These are phyloP conservation scores for Heliamphora exappendiculata DNA, from an alignment of 148 eudicot species.

Conservation along the genomic window DNA sequence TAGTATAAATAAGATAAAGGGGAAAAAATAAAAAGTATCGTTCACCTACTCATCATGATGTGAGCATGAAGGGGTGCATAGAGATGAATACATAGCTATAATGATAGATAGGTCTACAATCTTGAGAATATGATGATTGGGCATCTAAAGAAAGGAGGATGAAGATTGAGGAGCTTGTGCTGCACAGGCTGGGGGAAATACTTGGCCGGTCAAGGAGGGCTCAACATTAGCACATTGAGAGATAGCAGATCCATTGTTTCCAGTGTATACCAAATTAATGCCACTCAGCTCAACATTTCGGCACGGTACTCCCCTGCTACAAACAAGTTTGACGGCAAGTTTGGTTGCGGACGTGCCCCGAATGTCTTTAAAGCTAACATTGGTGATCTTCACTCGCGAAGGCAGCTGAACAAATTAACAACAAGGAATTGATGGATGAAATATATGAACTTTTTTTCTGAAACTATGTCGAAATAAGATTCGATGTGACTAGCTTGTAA, in stretches of 20 bases:
- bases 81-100: background rate
- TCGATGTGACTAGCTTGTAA: no score
- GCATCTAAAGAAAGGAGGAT: no score
- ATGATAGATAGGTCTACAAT: no score
- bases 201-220: conserved; percentile 24
- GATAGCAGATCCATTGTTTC: conserved; percentile 19
- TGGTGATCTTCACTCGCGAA: conserved; percentile 36
- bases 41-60: background rate
- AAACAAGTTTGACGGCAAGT: conserved; percentile 31
- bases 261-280: conserved; percentile 31
- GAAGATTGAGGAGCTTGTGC: background rate
- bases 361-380: conserved; percentile 34
- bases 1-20: background rate
- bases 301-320: conserved; percentile 35
- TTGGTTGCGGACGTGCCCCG: conserved; percentile 28
- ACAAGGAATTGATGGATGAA: background rate
- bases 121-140: no score
- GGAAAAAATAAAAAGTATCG: background rate
- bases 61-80: background rate
- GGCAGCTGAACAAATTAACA: conserved; percentile 20
- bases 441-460: background rate
- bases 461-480: background rate
- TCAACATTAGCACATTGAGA: conserved; percentile 32
- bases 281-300: conserved; percentile 29
- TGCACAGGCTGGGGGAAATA: background rate